Evolutionary conservation across 2,329 filamentous ascomycete genomes (phyloP), one percentile per base, ranked within the genome.

Genomic region (Fusarium sp.): DNA sequence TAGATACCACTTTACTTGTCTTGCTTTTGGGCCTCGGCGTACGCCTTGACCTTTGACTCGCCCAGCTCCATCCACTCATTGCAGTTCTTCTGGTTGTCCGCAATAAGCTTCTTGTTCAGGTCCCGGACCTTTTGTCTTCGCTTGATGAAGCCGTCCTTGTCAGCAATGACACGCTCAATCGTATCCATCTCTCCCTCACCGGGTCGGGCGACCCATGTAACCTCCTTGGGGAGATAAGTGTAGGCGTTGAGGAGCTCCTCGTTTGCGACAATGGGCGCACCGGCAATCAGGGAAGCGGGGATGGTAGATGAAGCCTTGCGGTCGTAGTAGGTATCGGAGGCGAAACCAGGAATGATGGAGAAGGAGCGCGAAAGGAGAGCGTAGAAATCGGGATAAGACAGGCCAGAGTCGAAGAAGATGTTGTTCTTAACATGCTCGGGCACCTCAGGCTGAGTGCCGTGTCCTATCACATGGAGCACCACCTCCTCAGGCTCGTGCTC

Each of bases 281-380:
- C 78, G 16, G 78, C 78, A 37, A 80, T 80, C 39, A 80, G 34
- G 4, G 78, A 70, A 13, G 78, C 78, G 35, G 78, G 78, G 14
- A 80, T 73, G 8, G 77, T 78, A 13, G 78, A 80, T 11, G 78
- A 80, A 11, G 78, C 78, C 70, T 80, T 80, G 60, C 78, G 78
- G 58, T 80, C 78, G 34, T 71, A 73, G 67, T 80, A 80, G 30
- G 70, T 67, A 3, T 79, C 72, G 6, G 75, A 73, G n/a, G 78
- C 78, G 62, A 80, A 80, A 10, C 70, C 77, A 9, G 78, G 78
- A 10, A 80, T 67, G 16, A 79, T 35, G 20, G 76, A 62, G 62
- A 77, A 78, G 23, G 76, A 68, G 32, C 61, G 70, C 32, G 76
- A 76, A 41, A 77, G 48, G 1, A 74, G 62, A 10, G 72, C 63